Evolutionary conservation across 2,329 filamentous ascomycete genomes (phyloP), one percentile per base, ranked within the genome.

Genomic region (Pseudogymnoascus sp.): DNA sequence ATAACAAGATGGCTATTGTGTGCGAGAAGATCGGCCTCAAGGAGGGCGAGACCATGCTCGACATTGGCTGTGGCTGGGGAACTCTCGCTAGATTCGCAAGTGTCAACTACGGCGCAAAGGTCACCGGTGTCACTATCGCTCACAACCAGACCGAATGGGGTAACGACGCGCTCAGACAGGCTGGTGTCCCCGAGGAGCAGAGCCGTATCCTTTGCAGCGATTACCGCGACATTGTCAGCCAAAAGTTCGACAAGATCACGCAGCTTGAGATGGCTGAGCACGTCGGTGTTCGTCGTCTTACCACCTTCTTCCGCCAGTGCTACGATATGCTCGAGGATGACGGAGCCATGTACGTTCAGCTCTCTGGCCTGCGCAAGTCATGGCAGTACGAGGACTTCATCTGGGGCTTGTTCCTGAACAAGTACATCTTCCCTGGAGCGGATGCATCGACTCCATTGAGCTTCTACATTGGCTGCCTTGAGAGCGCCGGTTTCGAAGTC

Each of bases 401-500:
- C 70, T 88, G 86, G 86, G 86, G 86, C 70, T 76, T 89, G 16
- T 88, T 88, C 77, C 87, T 89, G 84, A 89, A 88, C 79, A 88
- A 88, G 75, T 88, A 89, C 73, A 79, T 89, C 70, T 89, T 89
- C 78, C 86, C 86, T 16, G 86, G 86, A 68, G 86, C 86, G 9
- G 86, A 89, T 68, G 86, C 86, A 28, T 86, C 82, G 47, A 88
- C 85, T 58, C 86, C 86, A 58, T 78, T 89, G 54, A 85, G 84
- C 58, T 88, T 82, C 70, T 83, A 88, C 66, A 77, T 87, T 64
- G 83, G 86, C 72, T 79, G 79, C 66, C 79, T 88, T 39, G 86
- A 89, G 74, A 82, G 78, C 59, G 82, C 85, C 61, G 86, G 86
- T 20, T 89, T 88, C 67, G 86, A 89, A 71, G 75, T 89, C 72